Evolutionary conservation across 2,329 filamentous ascomycete species (phyloP).

Genomic region (Emmonsia crescens): DNA sequence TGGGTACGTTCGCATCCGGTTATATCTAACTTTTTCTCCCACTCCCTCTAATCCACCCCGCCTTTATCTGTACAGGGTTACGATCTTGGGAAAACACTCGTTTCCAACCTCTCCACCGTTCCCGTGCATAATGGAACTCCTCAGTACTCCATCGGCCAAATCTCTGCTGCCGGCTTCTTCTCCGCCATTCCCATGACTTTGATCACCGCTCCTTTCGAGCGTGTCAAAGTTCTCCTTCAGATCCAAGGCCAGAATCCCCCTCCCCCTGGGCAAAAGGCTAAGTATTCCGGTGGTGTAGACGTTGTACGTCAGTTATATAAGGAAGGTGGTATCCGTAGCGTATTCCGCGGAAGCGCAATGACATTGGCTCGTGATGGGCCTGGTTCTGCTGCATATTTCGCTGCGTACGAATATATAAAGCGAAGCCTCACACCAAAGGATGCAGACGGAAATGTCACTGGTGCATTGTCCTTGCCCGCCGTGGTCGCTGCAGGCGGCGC

Average conservation of each 20-base stretch:
- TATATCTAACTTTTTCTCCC: neutral
- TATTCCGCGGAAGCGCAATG: constrained; percentile 83
- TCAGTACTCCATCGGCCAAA: constrained; percentile 71
- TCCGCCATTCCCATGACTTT: constrained; percentile 93
- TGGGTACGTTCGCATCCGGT: constrained; percentile 37
- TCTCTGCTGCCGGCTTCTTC: constrained; percentile 91
- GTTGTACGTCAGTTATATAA: constrained; percentile 89
- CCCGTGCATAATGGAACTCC: constrained; percentile 48
- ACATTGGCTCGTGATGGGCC: constrained; percentile 90
- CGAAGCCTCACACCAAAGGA: constrained; percentile 73
- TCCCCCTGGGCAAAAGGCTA: constrained; percentile 80
- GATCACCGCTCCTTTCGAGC: constrained; percentile 98
- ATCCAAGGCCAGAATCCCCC: constrained; percentile 87
- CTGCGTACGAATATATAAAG: constrained; percentile 95
- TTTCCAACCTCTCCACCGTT: constrained; percentile 55
- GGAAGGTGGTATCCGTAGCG: constrained; percentile 78
- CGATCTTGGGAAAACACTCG: constrained; percentile 85
- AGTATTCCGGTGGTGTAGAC: constrained; percentile 76
- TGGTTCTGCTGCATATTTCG: constrained; percentile 90
- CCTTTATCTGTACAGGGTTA: constrained; percentile 64
- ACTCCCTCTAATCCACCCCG: neutral
- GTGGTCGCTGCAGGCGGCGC: constrained; percentile 79
- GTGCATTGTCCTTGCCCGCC: constrained; percentile 68
- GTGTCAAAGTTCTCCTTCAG: constrained; percentile 95
- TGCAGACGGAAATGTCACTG: constrained; percentile 58